These are phyloP conservation scores for Backusella australiensis DNA, from an alignment of 192 early-diverging fungal genomes.

Conservation along the genomic window DNA sequence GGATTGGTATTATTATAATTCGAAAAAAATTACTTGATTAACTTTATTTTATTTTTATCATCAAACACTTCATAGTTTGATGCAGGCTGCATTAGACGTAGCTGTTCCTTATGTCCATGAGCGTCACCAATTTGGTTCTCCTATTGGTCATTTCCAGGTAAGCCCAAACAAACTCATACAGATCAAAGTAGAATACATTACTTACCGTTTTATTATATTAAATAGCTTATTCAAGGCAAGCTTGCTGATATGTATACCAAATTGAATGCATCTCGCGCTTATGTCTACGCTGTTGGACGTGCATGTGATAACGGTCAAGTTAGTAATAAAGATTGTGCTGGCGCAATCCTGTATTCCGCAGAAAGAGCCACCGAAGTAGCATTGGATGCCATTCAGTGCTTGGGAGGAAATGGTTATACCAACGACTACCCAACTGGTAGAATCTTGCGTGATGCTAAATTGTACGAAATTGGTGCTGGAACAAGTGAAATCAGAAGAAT, in stretches of 20 bases:
- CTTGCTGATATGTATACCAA: constrained; percentile 98
- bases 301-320: constrained; percentile 78
- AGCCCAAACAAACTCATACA: background rate
- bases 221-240: constrained; percentile 83
- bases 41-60: background rate
- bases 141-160: constrained; percentile 83
- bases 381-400: constrained; percentile 89
- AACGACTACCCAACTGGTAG: constrained; percentile 90
- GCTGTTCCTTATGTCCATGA: constrained; percentile 84
- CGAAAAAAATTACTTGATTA: background rate
- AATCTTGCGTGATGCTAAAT: constrained; percentile 88
- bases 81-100: constrained; percentile 86
- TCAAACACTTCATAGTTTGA: constrained; percentile 48
- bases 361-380: constrained; percentile 93
- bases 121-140: constrained; percentile 82
- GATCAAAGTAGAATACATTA: background rate
- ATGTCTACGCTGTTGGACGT: constrained; percentile 87
- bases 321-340: constrained; percentile 91
- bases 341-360: constrained; percentile 89
- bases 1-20: background rate
- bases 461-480: constrained; percentile 97
- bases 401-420: constrained; percentile 95
- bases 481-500: constrained; percentile 94
- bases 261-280: constrained; percentile 83
- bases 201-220: constrained; percentile 3